These are phyloP conservation scores for Magnolia changhungtana DNA, from an alignment of 164 flowering plant genomes.

Conservation along the genomic window DNA sequence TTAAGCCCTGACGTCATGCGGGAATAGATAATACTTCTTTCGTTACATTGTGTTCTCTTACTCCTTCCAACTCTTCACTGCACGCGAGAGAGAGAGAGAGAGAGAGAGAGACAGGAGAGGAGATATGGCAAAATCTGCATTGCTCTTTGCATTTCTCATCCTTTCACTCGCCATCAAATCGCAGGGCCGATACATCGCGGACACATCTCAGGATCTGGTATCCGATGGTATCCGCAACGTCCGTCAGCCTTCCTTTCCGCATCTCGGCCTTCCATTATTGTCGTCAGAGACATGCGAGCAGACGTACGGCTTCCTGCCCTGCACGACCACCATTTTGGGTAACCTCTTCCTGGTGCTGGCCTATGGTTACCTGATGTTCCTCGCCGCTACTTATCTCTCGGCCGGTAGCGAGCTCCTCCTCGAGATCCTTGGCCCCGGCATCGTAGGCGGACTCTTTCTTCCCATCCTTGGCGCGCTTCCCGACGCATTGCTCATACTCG, in stretches of 20 bases:
- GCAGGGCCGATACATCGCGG: constrained; percentile 15
- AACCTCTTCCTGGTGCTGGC: constrained; percentile 54
- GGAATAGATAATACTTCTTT: too few relatives aligned
- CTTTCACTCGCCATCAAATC: neutral
- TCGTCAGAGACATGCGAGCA: constrained; percentile 42
- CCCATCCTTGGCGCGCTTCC: constrained; percentile 94
- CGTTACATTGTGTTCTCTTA: too few relatives aligned
- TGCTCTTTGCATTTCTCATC: neutral
- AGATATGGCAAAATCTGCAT: constrained; percentile 1
- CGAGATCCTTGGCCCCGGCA: constrained; percentile 87
- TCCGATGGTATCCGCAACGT: constrained; percentile 28
- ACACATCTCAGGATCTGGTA: constrained; percentile 18
- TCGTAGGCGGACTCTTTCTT: constrained; percentile 82
- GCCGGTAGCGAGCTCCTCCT: constrained; percentile 79
- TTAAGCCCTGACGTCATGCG: too few relatives aligned
- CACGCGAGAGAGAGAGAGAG: too few relatives aligned
- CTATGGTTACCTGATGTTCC: constrained; percentile 69
- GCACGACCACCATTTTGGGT: constrained; percentile 47
- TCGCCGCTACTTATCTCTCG: constrained; percentile 68
- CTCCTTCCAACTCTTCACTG: too few relatives aligned
- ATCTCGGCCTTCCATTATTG: neutral
- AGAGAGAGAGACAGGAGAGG: neutral
- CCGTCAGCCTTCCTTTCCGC: constrained; percentile 6
- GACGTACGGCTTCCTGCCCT: constrained; percentile 69
- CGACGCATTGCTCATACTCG: constrained; percentile 84